Base-by-base conservation (phyloP, 2,329 filamentous ascomycete species). In the Thelonectria discophora region DNA sequence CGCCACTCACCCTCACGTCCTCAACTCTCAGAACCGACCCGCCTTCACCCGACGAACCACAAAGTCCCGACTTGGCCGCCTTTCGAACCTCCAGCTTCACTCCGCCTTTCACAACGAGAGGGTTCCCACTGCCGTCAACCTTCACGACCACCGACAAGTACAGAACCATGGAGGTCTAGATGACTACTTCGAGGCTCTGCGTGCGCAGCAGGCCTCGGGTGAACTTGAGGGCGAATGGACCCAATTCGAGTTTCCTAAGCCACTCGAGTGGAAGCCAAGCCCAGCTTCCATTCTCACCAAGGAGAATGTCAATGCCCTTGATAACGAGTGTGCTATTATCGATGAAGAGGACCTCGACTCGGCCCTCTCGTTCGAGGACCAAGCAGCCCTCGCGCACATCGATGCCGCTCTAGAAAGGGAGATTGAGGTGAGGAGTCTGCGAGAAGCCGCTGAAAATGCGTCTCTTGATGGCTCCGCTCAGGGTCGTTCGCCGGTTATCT, bases 141-240 rank as follows among this genome's bases (percentile, higher is more conserved):
- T 84, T 63, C 62, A 72, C 53, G 88, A 91, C 66, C 82, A 86
- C 69, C 85, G 85, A 57, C 79, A 82, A 59, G 84, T 86, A 43
- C 70, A 73, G 21, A 75, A 75, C 60, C 86, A 90, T 79, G 86
- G 86, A 65, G 91, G 90, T 62, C 75, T 98, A 84, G 93, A 94
- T 65, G 93, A 92, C 71, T 97, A 97, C 79, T 96, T 93, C 72
- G 93, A 95, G 76, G 92, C 93, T 56, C 91, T 95, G 82, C 93
- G 94, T 77, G 90, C 91, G 76, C 86, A 89, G 66, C 88, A 94
- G 75, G 90, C 73, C 4, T 72, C 71, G n/a, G 80, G 84, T 18
- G 85, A 86, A 39, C 80, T 88, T 49, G 90, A 93, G 52, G 88
- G 90, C 68, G 94, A 97, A 75, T 97, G 93, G 93, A 90, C 90